Conservation (phyloP, 2,329 filamentous ascomycete genomes). For the Microsporum ferrugineum region DNA sequence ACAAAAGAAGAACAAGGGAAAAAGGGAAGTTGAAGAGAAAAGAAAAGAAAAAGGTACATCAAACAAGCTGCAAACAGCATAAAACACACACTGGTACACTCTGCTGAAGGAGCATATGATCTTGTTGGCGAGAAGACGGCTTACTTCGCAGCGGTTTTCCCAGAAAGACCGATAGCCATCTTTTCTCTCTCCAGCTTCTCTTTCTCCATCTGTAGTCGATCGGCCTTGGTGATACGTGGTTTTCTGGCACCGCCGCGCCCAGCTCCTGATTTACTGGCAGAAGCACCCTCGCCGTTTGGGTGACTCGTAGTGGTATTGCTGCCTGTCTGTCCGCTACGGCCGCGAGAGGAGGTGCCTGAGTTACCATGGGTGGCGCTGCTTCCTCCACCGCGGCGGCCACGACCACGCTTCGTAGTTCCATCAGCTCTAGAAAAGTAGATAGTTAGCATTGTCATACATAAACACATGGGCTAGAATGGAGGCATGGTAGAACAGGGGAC, state of each 20-base stretch:
- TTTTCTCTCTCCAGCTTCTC: conserved; percentile 15
- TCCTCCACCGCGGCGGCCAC: conserved; percentile 35
- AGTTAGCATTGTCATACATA: conserved; percentile 1
- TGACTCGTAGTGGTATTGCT: background rate
- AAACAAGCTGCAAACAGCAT: background rate
- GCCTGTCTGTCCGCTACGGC: background rate
- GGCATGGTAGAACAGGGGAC: conserved; percentile 17
- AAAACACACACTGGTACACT: background rate
- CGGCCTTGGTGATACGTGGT: conserved; percentile 14
- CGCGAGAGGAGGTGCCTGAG: conserved; percentile 3
- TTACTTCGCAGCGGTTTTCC: background rate
- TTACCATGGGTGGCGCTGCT: conserved; percentile 4
- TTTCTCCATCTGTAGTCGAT: conserved; percentile 12
- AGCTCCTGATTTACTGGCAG: background rate
- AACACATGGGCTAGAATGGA: background rate
- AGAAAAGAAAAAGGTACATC: background rate
- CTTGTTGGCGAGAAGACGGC: background rate
- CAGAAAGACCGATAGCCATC: conserved; percentile 10
- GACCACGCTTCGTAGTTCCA: conserved; percentile 54
- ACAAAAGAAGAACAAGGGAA: background rate
- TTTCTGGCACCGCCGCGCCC: conserved; percentile 10
- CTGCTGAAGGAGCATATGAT: background rate
- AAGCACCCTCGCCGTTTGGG: background rate
- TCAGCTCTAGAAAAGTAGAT: conserved; percentile 46
- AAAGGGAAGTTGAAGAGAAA: background rate